Conservation (phyloP, 192 early-diverging fungal genomes). For the Dimargaris cristalligena region DNA sequence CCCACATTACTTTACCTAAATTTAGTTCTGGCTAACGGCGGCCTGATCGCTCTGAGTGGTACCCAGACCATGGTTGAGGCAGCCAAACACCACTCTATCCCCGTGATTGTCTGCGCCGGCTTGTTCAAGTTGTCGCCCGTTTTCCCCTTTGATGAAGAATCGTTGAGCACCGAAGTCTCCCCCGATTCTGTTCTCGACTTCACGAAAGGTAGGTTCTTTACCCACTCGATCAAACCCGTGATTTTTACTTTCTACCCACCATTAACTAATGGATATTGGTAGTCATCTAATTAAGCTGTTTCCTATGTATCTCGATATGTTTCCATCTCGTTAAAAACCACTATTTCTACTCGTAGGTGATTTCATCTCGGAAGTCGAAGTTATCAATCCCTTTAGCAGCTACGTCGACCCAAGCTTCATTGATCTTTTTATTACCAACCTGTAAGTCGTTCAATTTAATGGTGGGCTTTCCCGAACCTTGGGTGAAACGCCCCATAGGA, state of each 20-base stretch:
- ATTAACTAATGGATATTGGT: too few relatives aligned
- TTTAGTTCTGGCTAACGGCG: slow-evolving; percentile 85
- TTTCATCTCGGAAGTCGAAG: slow-evolving; percentile 58
- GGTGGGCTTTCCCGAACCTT: too few relatives aligned
- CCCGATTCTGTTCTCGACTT: slow-evolving; percentile 72
- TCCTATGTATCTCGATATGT: too few relatives aligned
- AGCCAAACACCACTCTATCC: slow-evolving; percentile 82
- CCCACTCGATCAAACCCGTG: too few relatives aligned
- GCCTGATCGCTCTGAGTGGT: slow-evolving; percentile 66
- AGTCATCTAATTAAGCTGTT: too few relatives aligned
- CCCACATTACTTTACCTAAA: too few relatives aligned
- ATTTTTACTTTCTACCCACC: too few relatives aligned
- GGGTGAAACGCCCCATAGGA: too few relatives aligned
- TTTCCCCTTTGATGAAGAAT: slow-evolving; percentile 79
- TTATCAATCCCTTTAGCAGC: slow-evolving; percentile 79
- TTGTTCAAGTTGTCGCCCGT: slow-evolving; percentile 75
- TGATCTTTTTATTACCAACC: slow-evolving; percentile 76
- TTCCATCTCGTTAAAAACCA: background rate
- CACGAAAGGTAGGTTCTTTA: slow-evolving; percentile 47
- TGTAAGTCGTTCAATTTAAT: too few relatives aligned
- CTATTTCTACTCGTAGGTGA: slow-evolving; percentile 27
- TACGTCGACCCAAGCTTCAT: slow-evolving; percentile 86
- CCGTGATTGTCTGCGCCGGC: slow-evolving; percentile 82
- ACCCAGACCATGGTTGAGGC: slow-evolving; percentile 70
- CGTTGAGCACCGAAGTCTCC: slow-evolving; percentile 55